Base-by-base conservation (phyloP, 2,329 filamentous ascomycete genomes). In the Exophiala lecanii-corni region DNA sequence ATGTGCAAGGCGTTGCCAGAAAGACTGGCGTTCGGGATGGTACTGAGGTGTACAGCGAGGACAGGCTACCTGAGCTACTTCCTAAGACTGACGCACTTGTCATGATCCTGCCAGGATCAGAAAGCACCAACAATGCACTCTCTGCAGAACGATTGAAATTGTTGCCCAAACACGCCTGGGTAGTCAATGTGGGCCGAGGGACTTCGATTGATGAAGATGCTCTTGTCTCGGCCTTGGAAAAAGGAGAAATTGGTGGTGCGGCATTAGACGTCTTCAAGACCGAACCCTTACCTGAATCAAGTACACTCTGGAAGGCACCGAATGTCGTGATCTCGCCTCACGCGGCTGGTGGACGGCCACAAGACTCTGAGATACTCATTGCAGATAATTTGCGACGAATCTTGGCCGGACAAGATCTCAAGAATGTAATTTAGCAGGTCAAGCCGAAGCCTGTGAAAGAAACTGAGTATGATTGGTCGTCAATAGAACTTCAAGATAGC, bases 41-140 rank as follows among this genome's bases (percentile, higher is more conserved):
- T 12, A 65, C 76, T 32, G 68, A 81, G 66, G 72, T 83, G 41
- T 74, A 70, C 59, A 59, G 55, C 39, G 78, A 82, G 59, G 73
- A 77, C 42, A 65, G 62, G 33, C 66, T 83, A 32, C 48, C 70
- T 3, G 64, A 74, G 49, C 60, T 81, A 21, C 67, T 83, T 25
- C 65, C 71, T 21, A 56, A 72, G 58, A 81, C 78, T 0, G 79
- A 83, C 55, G 79, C 77, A 0, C 67, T 83, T n/a, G 78, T 83
- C 54, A 81, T 83, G 79, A 82, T 82, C 50, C 66, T 82, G 5
- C 78, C 78, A 0, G 78, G 78, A 0, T 72, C 71, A 25, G 74
- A 73, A 6, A 65, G 69, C n/a, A 82, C 78, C 7, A 64, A 63
- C 25, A 63, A 81, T 54, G 76, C 67, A 1, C 67, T 82, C 46